Evolutionary conservation across 2,329 filamentous ascomycete genomes (phyloP), one percentile per base, ranked within the genome.

Genomic region (Fusarium nanum): DNA sequence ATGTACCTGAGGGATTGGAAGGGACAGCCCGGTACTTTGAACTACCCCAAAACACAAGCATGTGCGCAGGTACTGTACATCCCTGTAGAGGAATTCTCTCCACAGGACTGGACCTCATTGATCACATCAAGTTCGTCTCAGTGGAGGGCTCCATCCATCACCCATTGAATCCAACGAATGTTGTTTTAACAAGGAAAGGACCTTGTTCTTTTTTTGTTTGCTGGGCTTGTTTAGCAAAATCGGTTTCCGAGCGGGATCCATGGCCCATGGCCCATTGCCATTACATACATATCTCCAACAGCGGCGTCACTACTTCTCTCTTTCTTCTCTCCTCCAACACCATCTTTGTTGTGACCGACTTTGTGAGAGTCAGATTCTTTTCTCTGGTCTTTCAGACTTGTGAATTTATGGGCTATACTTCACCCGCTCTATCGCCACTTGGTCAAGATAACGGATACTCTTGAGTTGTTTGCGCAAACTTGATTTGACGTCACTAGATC

Each of bases 391-490:
- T 37, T 6, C n/a, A 28, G 13, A 22, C 34, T 41, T 53, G 49
- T 18, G 18, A 53, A 49, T 40, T 48, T 55, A 64, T 72, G 66
- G 68, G 52, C 48, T 60, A 52, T 37, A 61, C 37, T 59, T 60
- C 59, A 49, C 57, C 47, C 46, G 46, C 30, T 46, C 58, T 22
- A 41, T 49, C 55, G 30, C 54, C 58, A 46, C 42, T 49, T 59
- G 54, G 54, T 59, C 66, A 72, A 65, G 56, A 64, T 28, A 65
- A 65, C 45, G 63, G 56, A 42, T 73, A 63, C 50, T 69, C 64
- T 50, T 72, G 56, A 72, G 34, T 62, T 59, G 56, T 41, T 48
- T 20, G 34, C 50, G 46, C 44, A 41, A 64, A 65, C 32, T 42
- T 63, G 32, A 45, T 70, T 70, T 71, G 68, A 70, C 68, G 68